These are phyloP conservation scores for Brettanomyces custersianus DNA, from an alignment of 805 yeast genomes.

Conservation along the genomic window DNA sequence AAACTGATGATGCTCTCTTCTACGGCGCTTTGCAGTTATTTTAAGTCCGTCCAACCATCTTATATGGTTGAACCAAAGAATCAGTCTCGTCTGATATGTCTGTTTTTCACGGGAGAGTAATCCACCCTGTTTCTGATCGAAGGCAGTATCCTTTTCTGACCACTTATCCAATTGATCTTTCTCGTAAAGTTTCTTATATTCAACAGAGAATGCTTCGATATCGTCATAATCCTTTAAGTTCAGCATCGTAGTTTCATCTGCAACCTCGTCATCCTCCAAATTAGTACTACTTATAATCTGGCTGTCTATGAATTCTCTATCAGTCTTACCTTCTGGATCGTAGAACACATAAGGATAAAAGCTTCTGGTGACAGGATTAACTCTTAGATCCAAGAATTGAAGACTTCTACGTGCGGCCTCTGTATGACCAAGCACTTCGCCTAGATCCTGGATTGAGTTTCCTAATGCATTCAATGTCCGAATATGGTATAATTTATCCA, in stretches of 20 bases:
- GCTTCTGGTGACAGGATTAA: conserved; percentile 38
- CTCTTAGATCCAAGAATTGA: conserved; percentile 36
- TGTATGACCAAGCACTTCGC: conserved; percentile 24
- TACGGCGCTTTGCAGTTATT: conserved; percentile 5
- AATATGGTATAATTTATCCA: conserved; percentile 28
- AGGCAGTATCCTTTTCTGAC: conserved; percentile 27
- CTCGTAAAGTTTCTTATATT: conserved; percentile 33
- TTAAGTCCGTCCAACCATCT: conserved; percentile 21
- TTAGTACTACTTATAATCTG: conserved; percentile 3
- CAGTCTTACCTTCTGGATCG: conserved; percentile 27
- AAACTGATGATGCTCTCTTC: background rate
- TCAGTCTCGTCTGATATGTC: conserved; percentile 13
- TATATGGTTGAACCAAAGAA: conserved; percentile 20
- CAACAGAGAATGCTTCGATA: conserved; percentile 41
- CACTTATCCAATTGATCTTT: conserved; percentile 28
- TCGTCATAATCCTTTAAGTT: conserved; percentile 41
- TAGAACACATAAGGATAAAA: conserved; percentile 47
- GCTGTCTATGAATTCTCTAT: conserved; percentile 6
- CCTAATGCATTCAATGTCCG: conserved; percentile 35
- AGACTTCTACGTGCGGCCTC: conserved; percentile 25
- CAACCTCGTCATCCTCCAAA: background rate
- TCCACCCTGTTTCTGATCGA: conserved; percentile 3
- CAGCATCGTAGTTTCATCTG: conserved; percentile 26
- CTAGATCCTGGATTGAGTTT: conserved; percentile 30
- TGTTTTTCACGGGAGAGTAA: conserved; percentile 3